phyloP scores from a whole-genome alignment of 2,329 filamentous ascomycete genomes.

The Leptosphaerulina australis region DNA sequence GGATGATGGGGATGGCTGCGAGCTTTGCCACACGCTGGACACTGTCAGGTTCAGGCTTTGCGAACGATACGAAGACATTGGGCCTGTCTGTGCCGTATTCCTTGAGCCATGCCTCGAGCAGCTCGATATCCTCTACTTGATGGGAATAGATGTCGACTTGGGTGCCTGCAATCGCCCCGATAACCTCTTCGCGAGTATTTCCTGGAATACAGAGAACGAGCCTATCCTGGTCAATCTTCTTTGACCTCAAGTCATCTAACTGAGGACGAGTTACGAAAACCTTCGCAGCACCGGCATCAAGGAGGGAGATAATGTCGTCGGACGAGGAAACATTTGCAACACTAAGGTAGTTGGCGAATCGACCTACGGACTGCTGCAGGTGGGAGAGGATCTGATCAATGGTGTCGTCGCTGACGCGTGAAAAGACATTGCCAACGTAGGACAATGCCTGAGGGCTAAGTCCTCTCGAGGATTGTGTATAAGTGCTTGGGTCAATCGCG shows the following conservation, averaged over 20 bases:
- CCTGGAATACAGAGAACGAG: slow-evolving; percentile 62
- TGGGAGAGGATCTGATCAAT: slow-evolving; percentile 58
- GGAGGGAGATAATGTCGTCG: slow-evolving; percentile 77
- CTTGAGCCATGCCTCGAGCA: slow-evolving; percentile 55
- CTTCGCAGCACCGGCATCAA: slow-evolving; percentile 84
- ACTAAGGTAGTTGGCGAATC: slow-evolving; percentile 73
- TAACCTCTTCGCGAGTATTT: slow-evolving; percentile 50
- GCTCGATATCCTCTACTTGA: slow-evolving; percentile 51
- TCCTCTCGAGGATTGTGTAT: slow-evolving; percentile 55
- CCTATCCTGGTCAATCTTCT: slow-evolving; percentile 61
- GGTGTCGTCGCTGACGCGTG: slow-evolving; percentile 57
- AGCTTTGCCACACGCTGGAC: slow-evolving; percentile 52
- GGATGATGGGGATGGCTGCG: slow-evolving; percentile 71
- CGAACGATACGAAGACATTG: slow-evolving; percentile 59
- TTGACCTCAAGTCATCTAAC: slow-evolving; percentile 61
- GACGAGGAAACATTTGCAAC: slow-evolving; percentile 70
- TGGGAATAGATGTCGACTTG: slow-evolving; percentile 54
- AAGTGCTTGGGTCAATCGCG: slow-evolving; percentile 55
- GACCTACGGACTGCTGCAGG: slow-evolving; percentile 62
- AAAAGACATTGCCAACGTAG: slow-evolving; percentile 64
- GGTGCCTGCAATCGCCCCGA: slow-evolving; percentile 50
- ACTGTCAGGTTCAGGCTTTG: slow-evolving; percentile 48
- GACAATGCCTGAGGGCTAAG: slow-evolving; percentile 59
- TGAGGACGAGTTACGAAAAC: slow-evolving; percentile 80
- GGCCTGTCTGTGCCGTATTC: slow-evolving; percentile 57